Evolutionary conservation across 1,284 basidiomycete species (phyloP).

Genomic region (Cystobasidium slooffiae): DNA sequence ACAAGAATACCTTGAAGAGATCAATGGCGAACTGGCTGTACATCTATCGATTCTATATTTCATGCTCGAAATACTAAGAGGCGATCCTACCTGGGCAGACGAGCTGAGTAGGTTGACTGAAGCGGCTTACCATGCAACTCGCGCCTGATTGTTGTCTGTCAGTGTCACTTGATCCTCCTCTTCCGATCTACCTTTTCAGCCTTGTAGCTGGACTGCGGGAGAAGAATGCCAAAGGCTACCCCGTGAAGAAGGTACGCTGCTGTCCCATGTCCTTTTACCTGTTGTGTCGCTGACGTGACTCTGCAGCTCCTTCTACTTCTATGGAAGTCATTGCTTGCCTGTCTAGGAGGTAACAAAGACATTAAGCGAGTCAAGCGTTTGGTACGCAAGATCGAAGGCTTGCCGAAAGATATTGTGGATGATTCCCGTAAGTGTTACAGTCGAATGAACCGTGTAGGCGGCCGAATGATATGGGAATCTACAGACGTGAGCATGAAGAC

Average conservation of each 20-base stretch:
- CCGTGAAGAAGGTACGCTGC: conserved; percentile 81
- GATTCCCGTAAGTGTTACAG: conserved; percentile 5
- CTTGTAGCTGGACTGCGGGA: conserved; percentile 87
- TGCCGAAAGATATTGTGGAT: conserved; percentile 49
- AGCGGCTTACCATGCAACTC: not conserved
- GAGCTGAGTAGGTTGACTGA: conserved; percentile 76
- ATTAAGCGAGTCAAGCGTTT: conserved; percentile 80
- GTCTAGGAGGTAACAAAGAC: conserved; percentile 89
- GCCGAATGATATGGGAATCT: conserved; percentile 55
- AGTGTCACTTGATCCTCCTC: conserved; percentile 94
- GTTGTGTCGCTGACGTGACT: conserved; percentile 40
- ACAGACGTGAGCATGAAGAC: conserved; percentile 27
- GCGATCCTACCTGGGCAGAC: conserved; percentile 88
- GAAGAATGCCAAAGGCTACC: conserved; percentile 91
- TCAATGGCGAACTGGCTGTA: conserved; percentile 86
- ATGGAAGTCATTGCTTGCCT: conserved; percentile 93
- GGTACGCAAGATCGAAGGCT: conserved; percentile 74
- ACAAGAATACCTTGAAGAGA: conserved; percentile 79
- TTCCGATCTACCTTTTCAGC: conserved; percentile 90
- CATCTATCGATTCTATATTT: conserved; percentile 92
- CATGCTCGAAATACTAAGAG: conserved; percentile 86
- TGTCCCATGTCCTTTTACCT: not conserved
- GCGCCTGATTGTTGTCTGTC: conserved; percentile 4
- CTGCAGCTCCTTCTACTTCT: conserved; percentile 83
- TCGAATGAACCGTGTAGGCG: conserved; percentile 56